Conservation (phyloP, 2,329 filamentous ascomycete genomes). For the Aureobasidium melanogenum region DNA sequence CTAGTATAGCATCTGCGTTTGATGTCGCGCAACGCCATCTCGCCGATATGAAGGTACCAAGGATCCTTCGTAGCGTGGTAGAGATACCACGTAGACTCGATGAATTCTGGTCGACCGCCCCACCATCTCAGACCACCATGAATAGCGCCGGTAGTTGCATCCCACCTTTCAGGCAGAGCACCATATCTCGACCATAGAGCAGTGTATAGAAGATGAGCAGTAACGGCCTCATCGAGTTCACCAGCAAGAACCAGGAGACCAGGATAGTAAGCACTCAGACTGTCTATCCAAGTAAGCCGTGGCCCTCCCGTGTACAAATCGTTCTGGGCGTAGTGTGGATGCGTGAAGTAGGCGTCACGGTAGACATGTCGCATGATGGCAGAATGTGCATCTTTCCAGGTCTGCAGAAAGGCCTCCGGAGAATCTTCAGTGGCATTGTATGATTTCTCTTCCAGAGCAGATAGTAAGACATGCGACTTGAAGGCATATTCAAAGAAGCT, state of each 20-base stretch:
- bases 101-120: constrained; percentile 90
- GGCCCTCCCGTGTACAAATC: constrained; percentile 82
- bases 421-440: constrained; percentile 49
- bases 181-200: constrained; percentile 92
- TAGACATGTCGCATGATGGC: constrained; percentile 90
- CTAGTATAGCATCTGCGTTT: constrained; percentile 77
- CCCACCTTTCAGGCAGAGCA: constrained; percentile 93
- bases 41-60: constrained; percentile 91
- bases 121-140: constrained; percentile 89
- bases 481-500: constrained; percentile 98
- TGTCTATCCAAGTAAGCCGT: constrained; percentile 91
- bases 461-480: constrained; percentile 86
- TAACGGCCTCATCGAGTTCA: constrained; percentile 81
- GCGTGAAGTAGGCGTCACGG: constrained; percentile 61
- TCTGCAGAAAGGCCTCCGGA: constrained; percentile 66
- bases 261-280: constrained; percentile 89
- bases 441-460: constrained; percentile 42
- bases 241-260: constrained; percentile 79
- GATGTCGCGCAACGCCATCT: constrained; percentile 90
- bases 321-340: constrained; percentile 88
- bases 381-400: constrained; percentile 77
- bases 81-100: constrained; percentile 94
- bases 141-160: constrained; percentile 70
- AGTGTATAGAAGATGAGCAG: constrained; percentile 82
- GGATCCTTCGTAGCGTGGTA: constrained; percentile 88